Evolutionary conservation across 2,329 filamentous ascomycete species (phyloP).

Genomic region (Paradendryphiella salina): DNA sequence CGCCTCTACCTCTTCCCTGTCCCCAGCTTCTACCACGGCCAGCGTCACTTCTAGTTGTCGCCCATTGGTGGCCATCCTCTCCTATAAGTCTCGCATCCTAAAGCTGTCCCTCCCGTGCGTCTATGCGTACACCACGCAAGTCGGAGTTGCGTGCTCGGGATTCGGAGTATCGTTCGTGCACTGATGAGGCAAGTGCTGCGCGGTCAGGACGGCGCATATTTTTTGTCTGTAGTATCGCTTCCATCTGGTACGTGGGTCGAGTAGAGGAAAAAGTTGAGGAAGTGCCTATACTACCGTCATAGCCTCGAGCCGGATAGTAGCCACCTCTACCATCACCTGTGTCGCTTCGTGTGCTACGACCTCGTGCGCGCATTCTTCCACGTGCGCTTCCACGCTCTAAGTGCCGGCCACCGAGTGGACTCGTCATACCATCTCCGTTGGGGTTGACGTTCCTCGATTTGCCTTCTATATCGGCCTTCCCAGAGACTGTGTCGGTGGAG

Average conservation of each 20-base stretch:
- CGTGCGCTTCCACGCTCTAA: not conserved
- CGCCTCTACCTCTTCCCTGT: not conserved
- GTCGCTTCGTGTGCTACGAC: not conserved
- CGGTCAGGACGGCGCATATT: too few species aligned
- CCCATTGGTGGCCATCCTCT: conserved; percentile 6
- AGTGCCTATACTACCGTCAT: too few species aligned
- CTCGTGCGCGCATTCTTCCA: not conserved
- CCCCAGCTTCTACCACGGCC: not conserved
- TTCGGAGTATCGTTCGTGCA: not conserved
- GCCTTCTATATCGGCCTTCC: not conserved
- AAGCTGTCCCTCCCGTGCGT: not conserved
- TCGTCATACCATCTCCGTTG: not conserved
- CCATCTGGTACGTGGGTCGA: too few species aligned
- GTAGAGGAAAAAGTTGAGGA: too few species aligned
- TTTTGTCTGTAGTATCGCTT: too few species aligned
- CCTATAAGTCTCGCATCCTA: not conserved
- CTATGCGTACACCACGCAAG: not conserved
- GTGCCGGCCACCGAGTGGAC: not conserved
- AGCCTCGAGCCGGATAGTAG: too few species aligned
- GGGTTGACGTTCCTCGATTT: not conserved
- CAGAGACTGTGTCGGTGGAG: not conserved
- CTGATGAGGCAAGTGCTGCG: too few species aligned
- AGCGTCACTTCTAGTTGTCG: not conserved
- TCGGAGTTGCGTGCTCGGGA: not conserved
- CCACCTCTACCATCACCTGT: not conserved